Base-by-base conservation (phyloP, 352 stramenopile species). In the Phytophthora capsici region DNA sequence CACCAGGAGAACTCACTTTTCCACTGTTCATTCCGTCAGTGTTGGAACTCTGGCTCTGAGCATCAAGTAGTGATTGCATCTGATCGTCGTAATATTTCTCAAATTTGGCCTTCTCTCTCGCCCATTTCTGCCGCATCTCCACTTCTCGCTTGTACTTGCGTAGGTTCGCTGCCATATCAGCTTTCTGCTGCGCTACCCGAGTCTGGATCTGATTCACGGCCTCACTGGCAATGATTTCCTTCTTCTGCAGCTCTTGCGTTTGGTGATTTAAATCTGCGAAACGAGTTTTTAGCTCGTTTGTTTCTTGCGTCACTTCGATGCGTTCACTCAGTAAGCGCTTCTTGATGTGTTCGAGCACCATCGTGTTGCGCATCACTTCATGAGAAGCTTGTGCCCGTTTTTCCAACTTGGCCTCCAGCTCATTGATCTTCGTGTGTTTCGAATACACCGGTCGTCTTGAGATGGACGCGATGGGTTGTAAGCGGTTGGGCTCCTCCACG, bases 21-120 rank as follows among this genome's bases (percentile, higher is more conserved):
- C 28, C 22, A 0, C 17, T 25, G 12, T 9, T 6, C 48, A 4
- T 19, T 8, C 28, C 41, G 1, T 55, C 36, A 13, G 52, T 1
- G 25, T 19, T 48, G 22, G 13, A 5, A 23, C 32, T 57, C 17
- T 58, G 38, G 32, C 25, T 45, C 22, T 71, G 57, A 4, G 30
- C 25, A 14, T 75, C 67, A 19, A 71, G 30, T 47, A 75, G 20
- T 8, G 56, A 54, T 22, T 73, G 66, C 32, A 95, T 75, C 58
- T 95, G 87, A 47, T 91, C 78, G 47, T 88, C 86, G 67, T 93
- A 95, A 64, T 93, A 94, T 46, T 83, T 88, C 30, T 95, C 82
- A 41, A 95, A 95, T 50, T 95, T 94, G 47, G 81, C 72, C 54
- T 92, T 93, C 57, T 95, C 87, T 0, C 81, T 62, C 2, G 78